Base-by-base conservation (phyloP, 2,329 filamentous ascomycete species). In the Fusarium chaquense region DNA sequence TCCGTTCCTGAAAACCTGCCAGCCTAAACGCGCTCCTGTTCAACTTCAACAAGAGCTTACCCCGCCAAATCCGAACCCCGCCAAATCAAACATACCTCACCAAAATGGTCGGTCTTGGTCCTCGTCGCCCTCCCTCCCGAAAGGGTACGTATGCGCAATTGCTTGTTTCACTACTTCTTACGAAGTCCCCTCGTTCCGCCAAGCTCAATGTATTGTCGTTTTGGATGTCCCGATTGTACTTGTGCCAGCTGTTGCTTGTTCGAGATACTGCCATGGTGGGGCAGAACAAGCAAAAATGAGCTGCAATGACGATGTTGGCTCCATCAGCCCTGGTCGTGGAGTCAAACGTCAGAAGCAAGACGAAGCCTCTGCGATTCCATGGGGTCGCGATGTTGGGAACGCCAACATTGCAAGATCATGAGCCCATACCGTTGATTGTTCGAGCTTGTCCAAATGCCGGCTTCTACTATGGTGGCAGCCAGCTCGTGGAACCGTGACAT, bases 81-180 rank as follows among this genome's bases (percentile, higher is more conserved):
- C 73, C 70, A 77, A 73, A 72, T 71, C 70, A 77, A 72, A 71
- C 63, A 65, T 59, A 74, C 52, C 68, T 60, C 45, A 26, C 69
- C 78, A 84, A 79, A 76, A 85, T 85, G 83, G 83, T 85, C 74
- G 83, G 83, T 70, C 78, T 85, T 67, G 83, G 83, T 78, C 83
- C 83, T 74, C 82, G 83, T 77, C 82, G 80, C 77, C 83, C 82
- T 70, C 83, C 83, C 73, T 83, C 82, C 74, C 81, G 83, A 73
- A 93, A 92, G 87, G 92, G 92, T 92, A 87, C 80, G 89, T 86
- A 68, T 66, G 62, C 57, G 62, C 67, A 40, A 41, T 30, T 49
- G 43, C 43, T 70, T 41, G 35, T 54, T 46, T 24, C 62, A 33
- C 15, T 40, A 49, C 43, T 35, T 54, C 13, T 49, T 45, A 30